Conservation (phyloP, 2,329 filamentous ascomycete genomes). For the Boeremia lycopersici region DNA sequence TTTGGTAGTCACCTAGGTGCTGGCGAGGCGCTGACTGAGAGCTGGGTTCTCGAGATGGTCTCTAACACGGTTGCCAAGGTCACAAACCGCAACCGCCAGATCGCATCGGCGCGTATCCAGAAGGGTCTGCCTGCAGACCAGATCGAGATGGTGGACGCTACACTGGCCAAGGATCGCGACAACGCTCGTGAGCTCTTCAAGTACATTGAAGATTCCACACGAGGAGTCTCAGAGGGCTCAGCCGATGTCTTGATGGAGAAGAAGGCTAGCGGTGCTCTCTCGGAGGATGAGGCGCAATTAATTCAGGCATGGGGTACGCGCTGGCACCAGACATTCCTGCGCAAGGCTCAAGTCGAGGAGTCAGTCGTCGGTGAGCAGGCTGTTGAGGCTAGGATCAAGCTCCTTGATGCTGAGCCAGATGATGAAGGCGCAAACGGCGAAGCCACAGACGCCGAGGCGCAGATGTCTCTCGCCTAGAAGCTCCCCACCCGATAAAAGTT, state of each 20-base stretch:
- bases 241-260: constrained; percentile 79
- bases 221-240: constrained; percentile 72
- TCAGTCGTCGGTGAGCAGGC: constrained; percentile 65
- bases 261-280: constrained; percentile 56
- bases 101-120: constrained; percentile 68
- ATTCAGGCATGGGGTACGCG: constrained; percentile 81
- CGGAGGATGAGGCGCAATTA: constrained; percentile 60
- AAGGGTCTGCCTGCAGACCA: constrained; percentile 63
- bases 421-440: constrained; percentile 33
- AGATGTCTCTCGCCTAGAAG: constrained; percentile 21
- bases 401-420: constrained; percentile 39
- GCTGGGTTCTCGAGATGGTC: constrained; percentile 88
- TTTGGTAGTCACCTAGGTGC: constrained; percentile 69
- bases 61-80: constrained; percentile 89
- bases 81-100: constrained; percentile 81
- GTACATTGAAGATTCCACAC: constrained; percentile 77
- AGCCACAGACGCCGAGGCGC: constrained; percentile 34
- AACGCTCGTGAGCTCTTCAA: constrained; percentile 81
- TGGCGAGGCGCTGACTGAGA: constrained; percentile 71
- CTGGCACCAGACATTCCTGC: constrained; percentile 84
- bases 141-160: constrained; percentile 67
- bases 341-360: constrained; percentile 86
- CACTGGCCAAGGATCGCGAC: constrained; percentile 70
- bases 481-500: not conserved
- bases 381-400: constrained; percentile 52